Conservation (phyloP, 345 rosid genomes). For the Linum lewisii region DNA sequence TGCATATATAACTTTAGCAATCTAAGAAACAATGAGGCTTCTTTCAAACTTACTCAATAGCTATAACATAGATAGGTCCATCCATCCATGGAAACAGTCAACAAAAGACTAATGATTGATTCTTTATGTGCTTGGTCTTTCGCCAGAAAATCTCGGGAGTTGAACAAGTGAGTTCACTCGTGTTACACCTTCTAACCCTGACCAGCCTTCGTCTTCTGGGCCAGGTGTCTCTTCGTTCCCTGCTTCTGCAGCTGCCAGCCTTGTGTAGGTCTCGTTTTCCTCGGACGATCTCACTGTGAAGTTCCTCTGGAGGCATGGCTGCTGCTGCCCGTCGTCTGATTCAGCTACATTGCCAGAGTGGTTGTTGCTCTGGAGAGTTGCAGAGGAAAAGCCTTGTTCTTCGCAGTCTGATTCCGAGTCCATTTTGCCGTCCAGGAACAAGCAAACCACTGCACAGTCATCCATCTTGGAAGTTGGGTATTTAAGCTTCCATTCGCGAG, state of each 20-base stretch:
- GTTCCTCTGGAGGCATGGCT: constrained; percentile 84
- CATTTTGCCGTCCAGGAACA: constrained; percentile 93
- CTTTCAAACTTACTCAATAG: too few relatives aligned
- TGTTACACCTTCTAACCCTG: constrained; percentile 88
- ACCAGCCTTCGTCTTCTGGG: constrained; percentile 80
- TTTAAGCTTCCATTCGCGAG: constrained; percentile 88
- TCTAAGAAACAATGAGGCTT: too few relatives aligned
- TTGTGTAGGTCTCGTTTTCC: constrained; percentile 36
- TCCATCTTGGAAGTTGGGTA: constrained; percentile 99
- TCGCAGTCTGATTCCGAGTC: constrained; percentile 78
- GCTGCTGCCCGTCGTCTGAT: constrained; percentile 67
- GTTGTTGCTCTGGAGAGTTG: constrained; percentile 60
- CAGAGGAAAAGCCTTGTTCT: constrained; percentile 70
- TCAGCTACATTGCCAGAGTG: constrained; percentile 62
- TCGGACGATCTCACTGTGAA: constrained; percentile 72
- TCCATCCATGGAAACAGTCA: background rate
- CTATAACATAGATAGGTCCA: too few relatives aligned
- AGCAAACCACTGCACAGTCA: constrained; percentile 96
- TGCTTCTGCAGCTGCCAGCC: constrained; percentile 15
- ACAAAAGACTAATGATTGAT: background rate
- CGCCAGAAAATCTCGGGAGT: constrained; percentile 89
- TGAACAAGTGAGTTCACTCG: constrained; percentile 97
- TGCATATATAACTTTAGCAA: too few relatives aligned
- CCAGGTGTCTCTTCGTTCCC: constrained; percentile 27
- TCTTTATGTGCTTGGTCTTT: constrained; percentile 36